A percentile compares a stretch with the other conserved stretches of the same genome.
phyloP scores from a whole-genome alignment of 2,329 filamentous ascomycete genomes.

The Alternaria sp. region DNA sequence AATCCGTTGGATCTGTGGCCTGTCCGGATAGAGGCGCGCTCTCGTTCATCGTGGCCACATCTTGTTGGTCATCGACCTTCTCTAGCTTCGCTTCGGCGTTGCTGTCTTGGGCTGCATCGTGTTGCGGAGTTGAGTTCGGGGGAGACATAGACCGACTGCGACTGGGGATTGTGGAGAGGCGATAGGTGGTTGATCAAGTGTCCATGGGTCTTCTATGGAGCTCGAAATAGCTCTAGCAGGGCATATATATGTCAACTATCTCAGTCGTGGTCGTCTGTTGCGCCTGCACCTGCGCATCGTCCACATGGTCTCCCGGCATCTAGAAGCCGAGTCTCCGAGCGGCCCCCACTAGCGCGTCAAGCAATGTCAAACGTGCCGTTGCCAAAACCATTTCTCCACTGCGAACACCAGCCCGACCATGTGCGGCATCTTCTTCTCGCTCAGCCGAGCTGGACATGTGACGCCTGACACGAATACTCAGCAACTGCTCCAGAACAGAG shows the following conservation, averaged over 20 bases:
- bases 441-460: slow-evolving; percentile 45
- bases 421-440: slow-evolving; percentile 62
- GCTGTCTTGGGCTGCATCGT: slow-evolving; percentile 35
- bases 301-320: slow-evolving; percentile 32
- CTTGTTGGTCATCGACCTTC: slow-evolving; percentile 18
- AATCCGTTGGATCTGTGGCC: neutral
- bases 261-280: slow-evolving; percentile 22
- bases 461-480: slow-evolving; percentile 34
- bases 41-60: slow-evolving; percentile 5
- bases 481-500: slow-evolving; percentile 41
- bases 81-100: slow-evolving; percentile 30
- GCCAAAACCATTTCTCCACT: slow-evolving; percentile 18
- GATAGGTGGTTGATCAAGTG: slow-evolving; percentile 16
- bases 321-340: slow-evolving; percentile 30
- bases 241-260: slow-evolving; percentile 9
- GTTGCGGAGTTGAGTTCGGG: slow-evolving; percentile 42
- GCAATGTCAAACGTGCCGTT: slow-evolving; percentile 5
- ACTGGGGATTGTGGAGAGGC: slow-evolving; percentile 14
- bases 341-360: slow-evolving; percentile 9
- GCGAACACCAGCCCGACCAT: slow-evolving; percentile 28
- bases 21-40: slow-evolving; percentile 3
- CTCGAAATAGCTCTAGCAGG: slow-evolving; percentile 15
- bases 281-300: slow-evolving; percentile 18
- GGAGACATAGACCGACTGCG: slow-evolving; percentile 48
- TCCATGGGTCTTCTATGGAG: slow-evolving; percentile 32